Evolutionary conservation across 768 basidiomycete genomes (phyloP), one percentile per base, ranked within the genome.

Genomic region (Tylopilus cervinicoccineus): DNA sequence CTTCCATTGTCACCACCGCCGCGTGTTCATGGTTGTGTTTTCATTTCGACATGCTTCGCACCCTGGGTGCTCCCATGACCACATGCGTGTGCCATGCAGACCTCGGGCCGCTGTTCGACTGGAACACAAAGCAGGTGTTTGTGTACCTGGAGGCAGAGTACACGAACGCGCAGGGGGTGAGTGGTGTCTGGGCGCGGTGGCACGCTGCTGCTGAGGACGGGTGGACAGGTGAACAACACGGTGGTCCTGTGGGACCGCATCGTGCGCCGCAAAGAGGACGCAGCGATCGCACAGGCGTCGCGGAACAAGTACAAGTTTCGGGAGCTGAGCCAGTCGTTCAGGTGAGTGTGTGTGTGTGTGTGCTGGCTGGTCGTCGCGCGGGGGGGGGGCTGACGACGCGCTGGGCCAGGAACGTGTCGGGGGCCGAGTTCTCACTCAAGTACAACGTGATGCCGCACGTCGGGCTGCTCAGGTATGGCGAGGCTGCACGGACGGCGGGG

Each of bases 61-160:
- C 50, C 32, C 46, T 46, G n/a, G 20, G 26, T 32, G 41, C 43
- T 56, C 56, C n/a, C 33, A 12, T 26, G 12, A 43, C 45, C 39
- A 36, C 40, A 36, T 43, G 45, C 22, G 40, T 43, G 19, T 24
- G 31, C 45, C 29, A 20, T 39, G n/a, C 54, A 93, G 93, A 95
- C 69, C 73, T 95, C 5, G 72, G 79, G 9, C 81, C 93, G 12
- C 74, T 95, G 26, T 95, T 93, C 70, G 73, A 93, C 69, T 95
- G 92, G 92, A 95, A 95, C 67, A 94, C 93, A n/a, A 95, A 95
- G 68, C 93, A 95, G 62, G 62, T 95, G 11, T 94, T 95, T 65
- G 65, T 94, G 12, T 93, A 89, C 60, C 77, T 95, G 28, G 80
- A 84, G 57, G 93, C 88, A 0, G 90, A 94, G 64, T 94, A 93